Evolutionary conservation across 108 stramenopile genomes (phyloP).

Genomic region (Skeletonema grethae): DNA sequence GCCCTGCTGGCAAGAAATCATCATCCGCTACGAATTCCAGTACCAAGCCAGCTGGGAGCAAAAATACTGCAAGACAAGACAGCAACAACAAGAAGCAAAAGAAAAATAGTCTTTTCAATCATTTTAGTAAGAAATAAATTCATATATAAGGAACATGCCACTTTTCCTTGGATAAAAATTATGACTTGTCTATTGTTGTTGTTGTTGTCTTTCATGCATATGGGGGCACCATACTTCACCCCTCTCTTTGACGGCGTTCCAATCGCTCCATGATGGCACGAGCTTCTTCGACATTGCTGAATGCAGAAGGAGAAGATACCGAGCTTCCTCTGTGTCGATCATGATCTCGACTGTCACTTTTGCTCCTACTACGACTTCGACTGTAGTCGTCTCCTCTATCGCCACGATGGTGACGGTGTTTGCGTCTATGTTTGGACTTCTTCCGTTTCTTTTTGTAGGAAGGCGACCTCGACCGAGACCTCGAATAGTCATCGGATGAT

Average conservation of each 20-base stretch:
- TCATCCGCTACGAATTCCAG: neutral
- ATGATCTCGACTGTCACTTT: neutral
- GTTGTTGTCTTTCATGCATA: neutral
- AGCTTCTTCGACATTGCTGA: constrained; percentile 46
- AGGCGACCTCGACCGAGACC: constrained; percentile 9
- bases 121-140: constrained; percentile 6
- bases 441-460: constrained; percentile 7
- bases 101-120: constrained; percentile 6
- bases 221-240: neutral
- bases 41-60: neutral
- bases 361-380: constrained; percentile 8
- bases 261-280: constrained; percentile 32
- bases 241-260: constrained; percentile 23
- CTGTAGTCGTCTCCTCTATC: constrained; percentile 11
- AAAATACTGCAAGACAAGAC: neutral
- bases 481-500: constrained; percentile 1
- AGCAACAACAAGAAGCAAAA: neutral
- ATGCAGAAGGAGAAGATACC: constrained; percentile 7
- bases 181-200: neutral
- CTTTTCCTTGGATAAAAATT: neutral
- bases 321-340: neutral
- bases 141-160: neutral
- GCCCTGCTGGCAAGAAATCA: neutral
- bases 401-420: neutral
- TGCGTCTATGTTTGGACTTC: constrained; percentile 12